Evolutionary conservation across 257 asterid genomes (phyloP).

Genomic region (Solanum tacnaense): DNA sequence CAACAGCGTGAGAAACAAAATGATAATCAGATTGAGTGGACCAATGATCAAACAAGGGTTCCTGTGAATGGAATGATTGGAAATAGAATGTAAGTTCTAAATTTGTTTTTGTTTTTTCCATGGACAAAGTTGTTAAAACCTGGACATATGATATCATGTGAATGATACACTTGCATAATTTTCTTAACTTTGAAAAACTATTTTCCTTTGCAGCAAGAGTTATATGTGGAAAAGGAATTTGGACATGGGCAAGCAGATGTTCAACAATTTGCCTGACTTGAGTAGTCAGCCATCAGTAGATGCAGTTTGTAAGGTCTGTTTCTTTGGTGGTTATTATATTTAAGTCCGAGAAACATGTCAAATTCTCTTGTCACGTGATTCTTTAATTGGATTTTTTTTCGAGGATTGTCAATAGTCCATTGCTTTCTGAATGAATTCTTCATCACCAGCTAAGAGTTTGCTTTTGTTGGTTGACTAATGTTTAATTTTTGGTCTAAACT

Average conservation of each 20-base stretch:
- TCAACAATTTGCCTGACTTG: conserved; percentile 2
- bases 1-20: neutral
- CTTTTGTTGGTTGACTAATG: neutral
- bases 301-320: conserved; percentile 23
- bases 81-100: neutral
- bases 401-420: neutral
- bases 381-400: neutral
- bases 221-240: neutral
- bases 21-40: neutral
- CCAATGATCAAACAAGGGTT: neutral
- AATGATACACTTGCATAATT: neutral
- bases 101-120: neutral
- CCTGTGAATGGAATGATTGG: neutral
- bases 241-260: conserved; percentile 9
- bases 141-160: neutral
- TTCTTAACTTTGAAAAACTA: neutral
- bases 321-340: neutral
- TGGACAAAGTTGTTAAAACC: neutral
- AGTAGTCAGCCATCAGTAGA: neutral
- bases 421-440: neutral
- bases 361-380: neutral
- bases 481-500: neutral
- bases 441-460: neutral
- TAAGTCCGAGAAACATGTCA: neutral
- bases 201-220: neutral